phyloP scores from a whole-genome alignment of 148 eudicot species.

The Nyssa sinensis region DNA sequence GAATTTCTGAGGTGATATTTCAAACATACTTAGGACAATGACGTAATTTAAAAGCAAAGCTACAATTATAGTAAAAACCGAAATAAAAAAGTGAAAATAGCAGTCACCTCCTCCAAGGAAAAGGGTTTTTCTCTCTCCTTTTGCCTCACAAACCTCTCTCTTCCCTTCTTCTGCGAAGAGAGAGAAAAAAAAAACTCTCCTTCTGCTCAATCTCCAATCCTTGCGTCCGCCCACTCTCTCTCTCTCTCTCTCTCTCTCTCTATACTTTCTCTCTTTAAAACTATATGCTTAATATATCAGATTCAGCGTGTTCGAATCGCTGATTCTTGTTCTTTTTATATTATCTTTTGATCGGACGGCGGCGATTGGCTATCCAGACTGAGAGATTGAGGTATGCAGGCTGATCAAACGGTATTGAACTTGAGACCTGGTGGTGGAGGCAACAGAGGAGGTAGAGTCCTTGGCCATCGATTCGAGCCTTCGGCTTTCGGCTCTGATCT shows the following conservation, averaged over 20 bases:
- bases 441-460: conserved; percentile 59
- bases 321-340: background rate
- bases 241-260: background rate
- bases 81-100: background rate
- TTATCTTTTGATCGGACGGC: conserved; percentile 19
- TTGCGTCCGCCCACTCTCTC: no score
- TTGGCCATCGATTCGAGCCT: conserved; percentile 68
- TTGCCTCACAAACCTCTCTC: background rate
- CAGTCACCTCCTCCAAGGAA: background rate
- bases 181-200: background rate
- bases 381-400: conserved; percentile 64
- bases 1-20: background rate
- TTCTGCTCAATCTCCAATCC: background rate
- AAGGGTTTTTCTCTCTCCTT: conserved; percentile 4
- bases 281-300: background rate
- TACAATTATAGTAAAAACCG: background rate
- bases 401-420: conserved; percentile 89
- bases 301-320: background rate
- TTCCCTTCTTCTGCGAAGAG: background rate
- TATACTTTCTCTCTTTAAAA: background rate
- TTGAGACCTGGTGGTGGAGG: conserved; percentile 90
- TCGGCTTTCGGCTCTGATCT: conserved; percentile 40
- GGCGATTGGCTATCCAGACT: conserved; percentile 8
- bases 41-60: background rate
- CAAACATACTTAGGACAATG: background rate